phyloP scores from a whole-genome alignment of 2,329 filamentous ascomycete species.

The Aureobasidium namibiae region DNA sequence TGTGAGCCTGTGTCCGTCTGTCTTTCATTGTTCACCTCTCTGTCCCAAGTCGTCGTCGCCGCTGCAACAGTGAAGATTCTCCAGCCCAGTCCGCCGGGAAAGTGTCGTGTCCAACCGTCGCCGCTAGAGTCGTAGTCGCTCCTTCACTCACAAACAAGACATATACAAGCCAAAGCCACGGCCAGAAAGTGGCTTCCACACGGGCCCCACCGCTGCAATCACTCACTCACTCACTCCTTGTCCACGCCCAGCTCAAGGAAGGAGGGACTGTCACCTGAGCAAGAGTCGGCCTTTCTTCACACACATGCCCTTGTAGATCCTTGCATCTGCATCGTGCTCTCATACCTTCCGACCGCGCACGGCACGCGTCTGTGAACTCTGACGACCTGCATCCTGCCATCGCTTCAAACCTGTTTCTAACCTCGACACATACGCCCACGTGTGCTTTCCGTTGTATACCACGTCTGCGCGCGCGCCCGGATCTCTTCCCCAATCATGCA shows the following conservation, averaged over 20 bases:
- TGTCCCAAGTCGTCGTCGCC: conserved; percentile 1
- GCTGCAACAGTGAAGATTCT: neutral
- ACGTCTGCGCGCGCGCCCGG: neutral
- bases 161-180: conserved; percentile 7
- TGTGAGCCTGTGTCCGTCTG: neutral
- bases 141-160: neutral
- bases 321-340: neutral
- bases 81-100: neutral
- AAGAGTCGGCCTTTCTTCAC: neutral
- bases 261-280: neutral
- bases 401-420: neutral
- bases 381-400: neutral
- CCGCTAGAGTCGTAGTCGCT: neutral
- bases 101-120: neutral
- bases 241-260: neutral
- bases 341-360: neutral
- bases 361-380: conserved; percentile 2
- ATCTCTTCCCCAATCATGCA: conserved; percentile 17
- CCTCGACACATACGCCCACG: neutral
- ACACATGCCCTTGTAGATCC: conserved; percentile 1
- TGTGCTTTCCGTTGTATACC: conserved; percentile 1
- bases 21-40: conserved; percentile 3
- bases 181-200: conserved; percentile 7
- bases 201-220: conserved; percentile 2
- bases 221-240: neutral